Percentiles rank a stretch among this genome's conserved stretches.
These are phyloP conservation scores for Cucurbitaria berberidis DNA, from an alignment of 2,329 filamentous ascomycete genomes.

Conservation along the genomic window DNA sequence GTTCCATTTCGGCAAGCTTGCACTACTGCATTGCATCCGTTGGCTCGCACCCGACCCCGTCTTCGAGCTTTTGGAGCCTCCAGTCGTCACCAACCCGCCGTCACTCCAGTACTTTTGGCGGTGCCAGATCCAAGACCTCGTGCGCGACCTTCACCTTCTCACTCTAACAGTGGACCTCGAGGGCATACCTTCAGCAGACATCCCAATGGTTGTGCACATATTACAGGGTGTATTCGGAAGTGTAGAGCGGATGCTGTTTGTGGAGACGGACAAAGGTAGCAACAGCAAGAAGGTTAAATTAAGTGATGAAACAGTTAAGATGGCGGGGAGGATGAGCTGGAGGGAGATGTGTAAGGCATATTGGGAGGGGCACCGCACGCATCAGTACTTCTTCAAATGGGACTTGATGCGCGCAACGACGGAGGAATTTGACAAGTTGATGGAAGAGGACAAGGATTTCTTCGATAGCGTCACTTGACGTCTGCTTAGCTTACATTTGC, in stretches of 20 bases:
- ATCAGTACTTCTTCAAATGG: conserved; percentile 18
- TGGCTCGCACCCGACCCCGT: conserved; percentile 40
- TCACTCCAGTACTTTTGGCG: conserved; percentile 40
- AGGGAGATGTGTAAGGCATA: conserved; percentile 23
- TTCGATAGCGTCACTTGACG: conserved; percentile 9
- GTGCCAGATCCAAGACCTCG: conserved; percentile 38
- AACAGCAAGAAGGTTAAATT: background rate
- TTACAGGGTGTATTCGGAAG: conserved; percentile 25
- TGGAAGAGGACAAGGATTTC: conserved; percentile 21
- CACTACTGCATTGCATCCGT: conserved; percentile 36
- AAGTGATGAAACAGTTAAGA: conserved; percentile 9
- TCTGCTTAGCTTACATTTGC: background rate
- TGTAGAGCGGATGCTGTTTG: conserved; percentile 20
- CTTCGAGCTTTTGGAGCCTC: conserved; percentile 35
- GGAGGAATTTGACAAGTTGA: conserved; percentile 17
- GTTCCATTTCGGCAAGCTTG: conserved; percentile 24
- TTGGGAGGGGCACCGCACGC: conserved; percentile 13
- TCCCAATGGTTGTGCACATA: conserved; percentile 33
- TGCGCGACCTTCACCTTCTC: conserved; percentile 29
- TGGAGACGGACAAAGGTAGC: conserved; percentile 7
- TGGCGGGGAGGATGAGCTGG: conserved; percentile 14
- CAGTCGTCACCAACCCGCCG: conserved; percentile 22
- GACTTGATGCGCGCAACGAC: conserved; percentile 6
- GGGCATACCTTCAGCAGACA: conserved; percentile 19
- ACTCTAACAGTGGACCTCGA: conserved; percentile 32